These are phyloP conservation scores for Alternaria ventricosa DNA, from an alignment of 2,329 filamentous ascomycete species.

Conservation along the genomic window DNA sequence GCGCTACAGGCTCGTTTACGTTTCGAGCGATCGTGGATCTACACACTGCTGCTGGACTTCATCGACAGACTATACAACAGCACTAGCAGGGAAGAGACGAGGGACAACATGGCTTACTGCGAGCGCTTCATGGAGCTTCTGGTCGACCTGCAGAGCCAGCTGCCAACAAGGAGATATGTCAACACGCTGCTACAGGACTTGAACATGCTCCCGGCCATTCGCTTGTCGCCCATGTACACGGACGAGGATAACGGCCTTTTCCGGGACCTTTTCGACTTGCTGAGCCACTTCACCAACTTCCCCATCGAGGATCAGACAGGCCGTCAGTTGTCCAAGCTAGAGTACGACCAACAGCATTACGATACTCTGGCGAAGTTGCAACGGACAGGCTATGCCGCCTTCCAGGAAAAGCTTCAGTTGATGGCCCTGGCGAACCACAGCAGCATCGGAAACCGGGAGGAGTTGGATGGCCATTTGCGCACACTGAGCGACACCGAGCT, in stretches of 20 bases:
- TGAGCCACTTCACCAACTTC: constrained; percentile 87
- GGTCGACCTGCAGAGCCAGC: constrained; percentile 87
- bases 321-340: constrained; percentile 71
- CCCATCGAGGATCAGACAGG: constrained; percentile 91
- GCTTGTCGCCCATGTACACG: constrained; percentile 78
- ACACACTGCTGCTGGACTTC: constrained; percentile 84
- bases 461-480: constrained; percentile 78
- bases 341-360: constrained; percentile 83
- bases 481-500: constrained; percentile 78
- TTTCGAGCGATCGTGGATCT: constrained; percentile 95
- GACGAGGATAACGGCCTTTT: constrained; percentile 77
- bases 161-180: constrained; percentile 92
- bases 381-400: constrained; percentile 74
- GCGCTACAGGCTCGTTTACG: constrained; percentile 76
- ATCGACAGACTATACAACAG: constrained; percentile 70
- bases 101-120: constrained; percentile 76
- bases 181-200: constrained; percentile 87
- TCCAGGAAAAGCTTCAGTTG: constrained; percentile 89
- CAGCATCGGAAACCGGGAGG: constrained; percentile 79
- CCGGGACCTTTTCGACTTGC: constrained; percentile 78
- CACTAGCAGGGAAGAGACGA: constrained; percentile 49
- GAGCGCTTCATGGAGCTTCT: constrained; percentile 93
- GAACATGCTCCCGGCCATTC: constrained; percentile 78
- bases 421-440: constrained; percentile 91
- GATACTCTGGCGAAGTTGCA: constrained; percentile 79